Base-by-base conservation (phyloP, 192 early-diverging fungal species). In the Backusella circina region DNA sequence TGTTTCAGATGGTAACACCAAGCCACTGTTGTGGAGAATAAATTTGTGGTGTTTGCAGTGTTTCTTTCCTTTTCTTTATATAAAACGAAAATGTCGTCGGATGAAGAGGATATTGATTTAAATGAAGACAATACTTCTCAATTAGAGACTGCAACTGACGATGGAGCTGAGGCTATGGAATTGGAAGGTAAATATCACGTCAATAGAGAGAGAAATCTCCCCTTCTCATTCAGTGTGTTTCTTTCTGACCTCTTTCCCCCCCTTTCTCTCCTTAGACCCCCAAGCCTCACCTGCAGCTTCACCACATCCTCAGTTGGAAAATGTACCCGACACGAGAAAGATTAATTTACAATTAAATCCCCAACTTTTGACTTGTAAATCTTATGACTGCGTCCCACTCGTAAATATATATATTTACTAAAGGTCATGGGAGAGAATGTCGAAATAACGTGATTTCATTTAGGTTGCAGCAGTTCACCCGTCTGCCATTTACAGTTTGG, bases 401-500 rank as follows among this genome's bases (percentile, higher is more conserved):
- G 80, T 77, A 73, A 64, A 44, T 67, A n/a, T 51, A 54, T 31
- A 7, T 37, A 36, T 13, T 8, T 8, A 54, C n/a, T 15, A 61
- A 23, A 28, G 50, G 50, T 13, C 38, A 26, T 69, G 16, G 51
- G 38, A 72, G 44, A 68, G 32, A 31, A 13, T 13, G 23, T 23
- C 4, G 23, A 2, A 28, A 61, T 61, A 61, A 68, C 35, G 21
- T 38, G 33, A 38, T 32, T 57, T 36, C 13, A 9, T 15, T 26
- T 74, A 91, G 90, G 88, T 77, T 18, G 75, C 88, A 2, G 91
- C 91, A 0, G 83, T 92, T 7, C 91, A 92, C 51, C 86, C 88
- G 0, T 86, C 87, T 74, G 86, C 91, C 36, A 89, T 96, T n/a
- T 86, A 93, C 77, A 84, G 89, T 12, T 75, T 92, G 57, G 85